phyloP scores from a whole-genome alignment of 257 asterid species.

The Phtheirospermum japonicum region DNA sequence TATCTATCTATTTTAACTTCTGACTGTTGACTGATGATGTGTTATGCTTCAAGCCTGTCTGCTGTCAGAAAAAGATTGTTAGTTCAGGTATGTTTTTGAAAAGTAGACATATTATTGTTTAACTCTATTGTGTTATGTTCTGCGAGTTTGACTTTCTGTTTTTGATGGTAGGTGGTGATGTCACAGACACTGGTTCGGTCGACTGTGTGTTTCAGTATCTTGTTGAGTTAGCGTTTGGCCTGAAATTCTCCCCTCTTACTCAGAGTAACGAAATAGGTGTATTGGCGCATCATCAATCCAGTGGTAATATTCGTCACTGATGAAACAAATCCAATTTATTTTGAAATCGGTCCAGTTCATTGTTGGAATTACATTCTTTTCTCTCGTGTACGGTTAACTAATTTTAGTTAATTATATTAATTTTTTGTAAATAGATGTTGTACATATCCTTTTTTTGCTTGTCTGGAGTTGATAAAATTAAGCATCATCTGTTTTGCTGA shows the following conservation, averaged over 20 bases:
- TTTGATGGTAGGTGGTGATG: slow-evolving; percentile 43
- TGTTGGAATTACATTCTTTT: no score
- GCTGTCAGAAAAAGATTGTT: slow-evolving; percentile 51
- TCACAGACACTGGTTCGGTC: slow-evolving; percentile 36
- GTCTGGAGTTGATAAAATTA: not conserved
- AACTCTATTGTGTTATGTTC: not conserved
- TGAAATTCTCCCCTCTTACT: slow-evolving; percentile 53
- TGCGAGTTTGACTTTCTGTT: slow-evolving; percentile 17
- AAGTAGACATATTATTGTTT: slow-evolving; percentile 7
- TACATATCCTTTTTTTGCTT: not conserved
- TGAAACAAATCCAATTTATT: not conserved
- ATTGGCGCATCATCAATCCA: slow-evolving; percentile 60
- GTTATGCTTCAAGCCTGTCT: slow-evolving; percentile 55
- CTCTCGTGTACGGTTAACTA: no score
- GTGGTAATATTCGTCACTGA: slow-evolving; percentile 83
- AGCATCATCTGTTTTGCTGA: no score
- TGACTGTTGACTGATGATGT: slow-evolving; percentile 15
- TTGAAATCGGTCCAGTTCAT: no score
- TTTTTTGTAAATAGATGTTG: slow-evolving; percentile 1
- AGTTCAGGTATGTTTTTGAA: slow-evolving; percentile 52
- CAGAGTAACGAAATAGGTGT: slow-evolving; percentile 49
- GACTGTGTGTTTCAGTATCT: slow-evolving; percentile 73
- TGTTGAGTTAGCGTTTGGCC: slow-evolving; percentile 57
- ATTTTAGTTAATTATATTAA: no score
- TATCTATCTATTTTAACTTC: slow-evolving; percentile 17